Evolutionary conservation across 495 filamentous ascomycete species (phyloP).

Genomic region (Aspergillus haitiensis): DNA sequence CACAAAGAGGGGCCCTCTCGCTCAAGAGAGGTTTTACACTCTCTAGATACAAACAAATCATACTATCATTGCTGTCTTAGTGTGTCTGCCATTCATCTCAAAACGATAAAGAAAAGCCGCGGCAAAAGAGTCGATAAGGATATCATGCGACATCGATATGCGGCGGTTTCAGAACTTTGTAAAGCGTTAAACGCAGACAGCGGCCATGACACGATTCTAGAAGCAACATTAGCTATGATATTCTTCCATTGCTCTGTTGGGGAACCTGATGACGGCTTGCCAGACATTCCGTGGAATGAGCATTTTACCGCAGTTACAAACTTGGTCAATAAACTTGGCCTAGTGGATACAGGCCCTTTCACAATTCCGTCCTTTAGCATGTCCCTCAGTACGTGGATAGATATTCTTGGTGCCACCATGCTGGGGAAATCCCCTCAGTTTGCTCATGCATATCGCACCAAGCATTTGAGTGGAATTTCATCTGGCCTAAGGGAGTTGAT

Average conservation of each 20-base stretch:
- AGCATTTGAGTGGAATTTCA: slow-evolving; percentile 68
- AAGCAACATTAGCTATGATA: slow-evolving; percentile 91
- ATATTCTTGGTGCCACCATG: slow-evolving; percentile 94
- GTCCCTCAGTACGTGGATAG: slow-evolving; percentile 90
- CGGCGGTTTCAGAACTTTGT: slow-evolving; percentile 81
- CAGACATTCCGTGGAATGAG: slow-evolving; percentile 92
- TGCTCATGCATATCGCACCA: slow-evolving; percentile 84
- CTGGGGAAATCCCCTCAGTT: slow-evolving; percentile 78
- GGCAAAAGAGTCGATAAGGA: slow-evolving; percentile 79
- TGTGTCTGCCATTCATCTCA: slow-evolving; percentile 87
- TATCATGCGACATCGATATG: slow-evolving; percentile 87
- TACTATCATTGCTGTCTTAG: slow-evolving; percentile 94
- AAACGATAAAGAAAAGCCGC: slow-evolving; percentile 58
- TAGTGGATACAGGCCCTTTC: slow-evolving; percentile 47
- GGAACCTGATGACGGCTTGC: slow-evolving; percentile 73
- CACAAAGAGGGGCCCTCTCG: slow-evolving; percentile 74
- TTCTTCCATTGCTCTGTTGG: slow-evolving; percentile 95
- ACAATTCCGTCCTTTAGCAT: slow-evolving; percentile 69
- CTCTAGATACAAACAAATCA: slow-evolving; percentile 60
- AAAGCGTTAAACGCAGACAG: slow-evolving; percentile 70
- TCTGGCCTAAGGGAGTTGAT: slow-evolving; percentile 88
- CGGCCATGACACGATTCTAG: slow-evolving; percentile 54
- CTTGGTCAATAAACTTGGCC: slow-evolving; percentile 78
- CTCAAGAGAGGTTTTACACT: background rate
- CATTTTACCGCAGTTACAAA: slow-evolving; percentile 86